Evolutionary conservation across 768 basidiomycete genomes (phyloP).

Genomic region (Candolleomyces eurysporus): DNA sequence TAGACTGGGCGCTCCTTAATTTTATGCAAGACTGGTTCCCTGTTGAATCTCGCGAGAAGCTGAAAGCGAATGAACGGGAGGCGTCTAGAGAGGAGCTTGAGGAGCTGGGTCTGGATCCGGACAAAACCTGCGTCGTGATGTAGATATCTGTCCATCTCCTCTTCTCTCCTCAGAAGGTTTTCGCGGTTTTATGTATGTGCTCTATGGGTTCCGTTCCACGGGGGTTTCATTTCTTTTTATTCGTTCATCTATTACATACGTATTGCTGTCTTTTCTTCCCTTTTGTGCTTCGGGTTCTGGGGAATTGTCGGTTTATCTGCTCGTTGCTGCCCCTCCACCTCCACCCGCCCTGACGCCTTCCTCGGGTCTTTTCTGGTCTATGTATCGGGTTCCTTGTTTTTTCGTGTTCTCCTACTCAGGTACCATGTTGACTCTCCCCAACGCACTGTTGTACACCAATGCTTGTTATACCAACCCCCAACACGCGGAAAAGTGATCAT

Average conservation of each 20-base stretch:
- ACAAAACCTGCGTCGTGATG: constrained; percentile 42
- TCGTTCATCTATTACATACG: not conserved
- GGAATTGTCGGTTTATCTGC: no score
- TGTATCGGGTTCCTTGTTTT: no score
- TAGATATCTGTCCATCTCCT: constrained; percentile 15
- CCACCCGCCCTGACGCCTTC: no score
- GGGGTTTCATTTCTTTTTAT: not conserved
- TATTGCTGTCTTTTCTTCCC: not conserved
- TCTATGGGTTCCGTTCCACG: not conserved
- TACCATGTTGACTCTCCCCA: no score
- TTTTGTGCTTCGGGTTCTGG: no score
- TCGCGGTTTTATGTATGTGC: not conserved
- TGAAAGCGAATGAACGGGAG: constrained; percentile 73
- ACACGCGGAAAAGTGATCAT: no score
- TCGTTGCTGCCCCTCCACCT: no score
- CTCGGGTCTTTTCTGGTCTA: no score
- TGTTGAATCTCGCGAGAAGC: constrained; percentile 70
- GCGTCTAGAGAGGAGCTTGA: constrained; percentile 64
- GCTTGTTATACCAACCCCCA: no score
- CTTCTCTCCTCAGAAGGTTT: not conserved
- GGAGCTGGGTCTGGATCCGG: constrained; percentile 59
- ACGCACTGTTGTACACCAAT: no score
- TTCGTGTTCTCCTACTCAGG: no score
- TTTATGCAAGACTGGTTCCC: constrained; percentile 96
- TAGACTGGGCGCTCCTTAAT: constrained; percentile 76